Percentiles rank a stretch among this genome's conserved stretches.
phyloP scores from a whole-genome alignment of 345 rosid genomes.

The Eucalyptus albens region DNA sequence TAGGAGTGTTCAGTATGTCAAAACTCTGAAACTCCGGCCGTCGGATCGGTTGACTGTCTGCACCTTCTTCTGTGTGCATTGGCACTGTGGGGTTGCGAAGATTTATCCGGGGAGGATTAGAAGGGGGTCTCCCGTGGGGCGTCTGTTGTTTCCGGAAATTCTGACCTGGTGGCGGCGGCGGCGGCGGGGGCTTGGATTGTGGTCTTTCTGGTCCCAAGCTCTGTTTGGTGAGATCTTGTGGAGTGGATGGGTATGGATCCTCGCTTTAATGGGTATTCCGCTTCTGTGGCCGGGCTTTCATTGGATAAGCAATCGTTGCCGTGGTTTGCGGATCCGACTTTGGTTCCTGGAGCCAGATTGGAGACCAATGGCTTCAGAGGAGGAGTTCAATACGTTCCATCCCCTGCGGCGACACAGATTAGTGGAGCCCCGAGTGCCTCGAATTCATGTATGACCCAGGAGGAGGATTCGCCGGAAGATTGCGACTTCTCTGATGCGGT shows the following conservation, averaged over 20 bases:
- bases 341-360: constrained; percentile 17
- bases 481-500: constrained; percentile 79
- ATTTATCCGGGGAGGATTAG: background rate
- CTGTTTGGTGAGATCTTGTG: background rate
- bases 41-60: background rate
- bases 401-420: constrained; percentile 1
- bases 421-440: background rate
- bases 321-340: constrained; percentile 21
- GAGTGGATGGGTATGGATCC: constrained; percentile 47
- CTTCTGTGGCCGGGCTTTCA: constrained; percentile 19
- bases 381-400: constrained; percentile 14
- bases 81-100: background rate
- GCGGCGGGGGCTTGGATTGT: background rate
- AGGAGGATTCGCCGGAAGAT: constrained; percentile 47
- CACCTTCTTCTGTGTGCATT: background rate
- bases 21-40: background rate
- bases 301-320: constrained; percentile 25
- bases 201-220: background rate
- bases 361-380: constrained; percentile 2
- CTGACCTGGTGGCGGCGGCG: background rate
- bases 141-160: background rate
- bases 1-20: background rate
- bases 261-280: constrained; percentile 11
- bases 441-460: background rate
- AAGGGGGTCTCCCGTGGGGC: background rate